Conservation (phyloP, 2,329 filamentous ascomycete species). For the Cladosporium sp. region DNA sequence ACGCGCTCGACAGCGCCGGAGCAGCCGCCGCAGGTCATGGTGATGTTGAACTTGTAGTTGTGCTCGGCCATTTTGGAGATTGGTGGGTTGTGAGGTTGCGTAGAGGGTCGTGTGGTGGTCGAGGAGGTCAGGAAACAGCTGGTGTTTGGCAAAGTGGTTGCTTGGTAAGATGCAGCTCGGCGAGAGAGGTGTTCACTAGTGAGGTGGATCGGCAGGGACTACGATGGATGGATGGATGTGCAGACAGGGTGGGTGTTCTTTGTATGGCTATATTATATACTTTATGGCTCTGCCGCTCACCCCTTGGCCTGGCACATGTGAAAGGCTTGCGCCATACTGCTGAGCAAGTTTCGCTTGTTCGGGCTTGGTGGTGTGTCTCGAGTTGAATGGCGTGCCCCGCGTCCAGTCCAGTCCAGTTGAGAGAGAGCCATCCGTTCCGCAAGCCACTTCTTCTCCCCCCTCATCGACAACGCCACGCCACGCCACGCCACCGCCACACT, state of each 20-base stretch:
- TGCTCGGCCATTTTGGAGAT: constrained; percentile 67
- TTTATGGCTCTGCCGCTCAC: background rate
- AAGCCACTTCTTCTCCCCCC: background rate
- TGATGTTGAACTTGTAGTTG: constrained; percentile 92
- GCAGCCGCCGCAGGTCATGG: constrained; percentile 95
- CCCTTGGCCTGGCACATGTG: background rate
- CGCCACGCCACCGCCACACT: constrained; percentile 1
- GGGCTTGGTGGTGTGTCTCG: background rate
- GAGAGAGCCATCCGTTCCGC: background rate
- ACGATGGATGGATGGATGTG: background rate
- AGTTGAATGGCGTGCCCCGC: constrained; percentile 1
- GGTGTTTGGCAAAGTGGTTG: constrained; percentile 6
- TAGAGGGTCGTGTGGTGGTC: background rate
- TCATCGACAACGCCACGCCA: background rate
- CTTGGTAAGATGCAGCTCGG: background rate
- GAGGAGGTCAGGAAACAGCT: background rate
- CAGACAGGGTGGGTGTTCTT: background rate
- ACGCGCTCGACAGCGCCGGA: constrained; percentile 91
- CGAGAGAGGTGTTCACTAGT: constrained; percentile 13
- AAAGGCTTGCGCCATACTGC: background rate
- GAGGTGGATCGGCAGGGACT: constrained; percentile 3
- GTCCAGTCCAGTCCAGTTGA: background rate
- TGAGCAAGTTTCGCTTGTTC: constrained; percentile 22
- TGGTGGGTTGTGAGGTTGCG: background rate
- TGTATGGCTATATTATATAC: background rate